These are phyloP conservation scores for Chaetomium olivaceum DNA, from an alignment of 2,329 filamentous ascomycete species.

Conservation along the genomic window DNA sequence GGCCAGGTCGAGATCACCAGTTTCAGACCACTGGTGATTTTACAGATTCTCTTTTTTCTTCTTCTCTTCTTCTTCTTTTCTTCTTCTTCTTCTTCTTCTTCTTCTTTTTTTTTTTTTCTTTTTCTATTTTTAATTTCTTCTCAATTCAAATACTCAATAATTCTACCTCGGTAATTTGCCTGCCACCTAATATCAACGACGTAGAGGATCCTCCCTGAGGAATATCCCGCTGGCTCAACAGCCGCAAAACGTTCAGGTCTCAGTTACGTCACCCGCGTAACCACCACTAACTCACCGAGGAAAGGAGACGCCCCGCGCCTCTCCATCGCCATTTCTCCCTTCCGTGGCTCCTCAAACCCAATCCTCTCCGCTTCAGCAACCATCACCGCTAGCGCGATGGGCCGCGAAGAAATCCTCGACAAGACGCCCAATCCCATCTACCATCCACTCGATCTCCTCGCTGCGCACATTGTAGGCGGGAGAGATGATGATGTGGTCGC, in stretches of 20 bases:
- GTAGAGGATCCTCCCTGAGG: neutral
- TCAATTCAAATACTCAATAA: neutral
- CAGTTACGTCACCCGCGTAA: neutral
- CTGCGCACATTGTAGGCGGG: constrained; percentile 66
- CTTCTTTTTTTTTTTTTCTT: neutral
- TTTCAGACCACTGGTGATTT: neutral
- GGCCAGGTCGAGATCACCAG: no score
- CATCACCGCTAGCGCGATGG: neutral
- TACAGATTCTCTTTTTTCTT: neutral
- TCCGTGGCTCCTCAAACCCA: neutral
- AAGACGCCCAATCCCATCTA: constrained; percentile 51
- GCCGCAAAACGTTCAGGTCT: neutral
- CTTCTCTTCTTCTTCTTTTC: neutral
- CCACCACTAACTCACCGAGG: neutral
- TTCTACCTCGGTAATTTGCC: neutral
- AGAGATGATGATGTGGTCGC: constrained; percentile 70
- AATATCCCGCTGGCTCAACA: neutral
- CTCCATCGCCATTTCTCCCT: no score
- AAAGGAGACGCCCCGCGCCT: neutral
- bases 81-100: neutral
- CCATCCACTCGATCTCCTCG: constrained; percentile 58
- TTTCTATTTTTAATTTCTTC: neutral
- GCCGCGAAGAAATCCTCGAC: constrained; percentile 51
- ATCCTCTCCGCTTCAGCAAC: neutral
- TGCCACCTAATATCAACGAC: neutral